Base-by-base conservation (phyloP, 768 basidiomycete genomes). In the Candolleomyces efflorescens region DNA sequence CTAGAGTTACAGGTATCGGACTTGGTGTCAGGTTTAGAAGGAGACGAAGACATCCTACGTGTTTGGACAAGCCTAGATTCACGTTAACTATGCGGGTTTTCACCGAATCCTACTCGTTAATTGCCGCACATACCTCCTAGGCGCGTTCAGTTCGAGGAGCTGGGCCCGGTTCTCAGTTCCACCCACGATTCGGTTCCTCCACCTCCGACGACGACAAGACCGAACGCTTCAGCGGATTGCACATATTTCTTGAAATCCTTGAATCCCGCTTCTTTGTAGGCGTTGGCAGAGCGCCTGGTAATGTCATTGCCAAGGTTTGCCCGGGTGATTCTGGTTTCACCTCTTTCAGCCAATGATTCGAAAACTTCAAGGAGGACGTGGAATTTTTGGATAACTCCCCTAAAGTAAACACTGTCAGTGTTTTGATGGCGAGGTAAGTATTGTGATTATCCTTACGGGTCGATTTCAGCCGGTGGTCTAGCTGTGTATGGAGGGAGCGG, bases 41-140 rank as follows among this genome's bases (percentile, higher is more conserved):
- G 73, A 22, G 71, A 82, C 58, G 82, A 81, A 54, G 87, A 88
- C 64, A 80, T 80, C 12, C 69, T 82, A 56, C 77, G 76, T 56
- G 82, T 88, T 23, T 86, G 81, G 73, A 85, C 84, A 46, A 83
- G 78, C 23, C 58, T 78, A 54, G 79, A 79, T 56, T 59, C 54
- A 38, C 60, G 48, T 45, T 55, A 55, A 60, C 32, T 39, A 44
- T 10, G 48, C 46, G 44, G 6, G 51, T 18, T 37, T 24, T 32
- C 27, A 12, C 7, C 41, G 20, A 37, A 24, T 37, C 23, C 38
- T 13, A 54, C 39, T 38, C 18, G 32, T 32, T 38, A 20, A 3
- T n/a, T 13, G 37, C 39, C 26, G 18, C 20, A 15, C n/a, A 54
- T 51, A 23, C 56, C 20, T 43, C 32, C 5, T n/a, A 17, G 6